Base-by-base conservation (phyloP, 805 yeast genomes). In the Wickerhamiella domercqiae region DNA sequence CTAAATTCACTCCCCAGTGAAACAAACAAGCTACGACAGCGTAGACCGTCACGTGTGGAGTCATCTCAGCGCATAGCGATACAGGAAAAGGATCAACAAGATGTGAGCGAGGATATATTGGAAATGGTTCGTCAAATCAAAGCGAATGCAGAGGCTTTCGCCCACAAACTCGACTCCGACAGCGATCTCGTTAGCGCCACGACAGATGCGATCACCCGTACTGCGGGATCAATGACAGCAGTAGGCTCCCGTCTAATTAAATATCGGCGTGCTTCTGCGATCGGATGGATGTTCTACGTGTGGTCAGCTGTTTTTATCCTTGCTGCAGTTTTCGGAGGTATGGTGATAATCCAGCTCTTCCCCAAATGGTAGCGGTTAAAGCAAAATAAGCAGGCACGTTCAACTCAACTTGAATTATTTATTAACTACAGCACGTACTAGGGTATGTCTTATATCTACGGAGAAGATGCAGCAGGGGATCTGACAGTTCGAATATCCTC, bases 101-200 rank as follows among this genome's bases (percentile, higher is more conserved):
- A 66, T 28, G 54, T 73, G 13, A 49, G 72, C 22, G 53, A 52
- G 21, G 76, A 73, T 29, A 56, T 73, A 35, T 50, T 66, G 3
- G 64, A 59, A 15, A 61, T 73, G 54, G 73, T 74, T 0, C 47
- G 61, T 5, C 54, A 60, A 5, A 61, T 73, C 44, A 70, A 67
- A 43, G 51, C 54, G 19, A 67, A 71, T 15, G 76, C 77, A 1
- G 44, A 60, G 21, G 47, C 50, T 5, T 61, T 70, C 61, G 44
- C 52, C 49, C 40, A 64, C 50, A 60, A 62, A 47, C 48, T 63
- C n/a, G 52, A 52, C 19, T 38, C 47, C 16, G 67, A 62, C 41
- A 43, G 41, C 7, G 54, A 51, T 19, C 53, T 59, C 5, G 58
- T 63, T 11, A 41, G 42, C 21, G 39, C 51, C 3, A 55, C 67